Conservation (phyloP, 2,329 filamentous ascomycete species). For the Hymenoscyphus scutula region DNA sequence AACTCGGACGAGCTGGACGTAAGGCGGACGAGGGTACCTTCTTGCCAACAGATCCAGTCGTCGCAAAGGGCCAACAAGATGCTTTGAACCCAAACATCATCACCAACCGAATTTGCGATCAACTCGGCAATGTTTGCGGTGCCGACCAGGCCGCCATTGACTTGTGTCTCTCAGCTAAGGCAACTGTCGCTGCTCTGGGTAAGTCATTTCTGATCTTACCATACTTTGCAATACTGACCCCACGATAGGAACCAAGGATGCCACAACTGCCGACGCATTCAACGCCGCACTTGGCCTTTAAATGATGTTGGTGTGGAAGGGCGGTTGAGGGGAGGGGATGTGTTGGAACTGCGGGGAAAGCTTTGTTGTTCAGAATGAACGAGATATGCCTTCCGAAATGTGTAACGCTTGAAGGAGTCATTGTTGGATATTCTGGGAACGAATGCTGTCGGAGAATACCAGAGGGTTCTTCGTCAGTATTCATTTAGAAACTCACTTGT, state of each 20-base stretch:
- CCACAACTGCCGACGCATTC: neutral
- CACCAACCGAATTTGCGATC: conserved; percentile 67
- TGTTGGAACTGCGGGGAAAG: neutral
- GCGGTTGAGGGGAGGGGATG: neutral
- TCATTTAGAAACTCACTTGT: neutral
- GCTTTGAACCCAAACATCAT: conserved; percentile 71
- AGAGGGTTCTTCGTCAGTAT: neutral
- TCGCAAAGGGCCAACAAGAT: conserved; percentile 60
- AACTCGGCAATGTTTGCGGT: conserved; percentile 45
- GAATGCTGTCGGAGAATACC: neutral
- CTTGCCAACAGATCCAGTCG: conserved; percentile 59
- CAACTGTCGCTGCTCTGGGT: neutral
- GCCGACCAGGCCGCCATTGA: neutral
- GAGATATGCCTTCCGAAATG: neutral
- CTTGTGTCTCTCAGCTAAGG: neutral
- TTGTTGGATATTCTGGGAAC: neutral
- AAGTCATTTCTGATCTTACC: neutral
- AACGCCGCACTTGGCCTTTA: neutral
- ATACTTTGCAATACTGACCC: neutral
- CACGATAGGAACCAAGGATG: neutral
- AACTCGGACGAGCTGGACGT: conserved; percentile 49
- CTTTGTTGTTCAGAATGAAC: neutral
- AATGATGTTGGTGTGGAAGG: neutral
- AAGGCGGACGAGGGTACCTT: conserved; percentile 61
- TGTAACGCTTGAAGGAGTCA: neutral